These are phyloP conservation scores for Talaromyces pinophilus DNA, from an alignment of 2,329 filamentous ascomycete genomes.

Conservation along the genomic window DNA sequence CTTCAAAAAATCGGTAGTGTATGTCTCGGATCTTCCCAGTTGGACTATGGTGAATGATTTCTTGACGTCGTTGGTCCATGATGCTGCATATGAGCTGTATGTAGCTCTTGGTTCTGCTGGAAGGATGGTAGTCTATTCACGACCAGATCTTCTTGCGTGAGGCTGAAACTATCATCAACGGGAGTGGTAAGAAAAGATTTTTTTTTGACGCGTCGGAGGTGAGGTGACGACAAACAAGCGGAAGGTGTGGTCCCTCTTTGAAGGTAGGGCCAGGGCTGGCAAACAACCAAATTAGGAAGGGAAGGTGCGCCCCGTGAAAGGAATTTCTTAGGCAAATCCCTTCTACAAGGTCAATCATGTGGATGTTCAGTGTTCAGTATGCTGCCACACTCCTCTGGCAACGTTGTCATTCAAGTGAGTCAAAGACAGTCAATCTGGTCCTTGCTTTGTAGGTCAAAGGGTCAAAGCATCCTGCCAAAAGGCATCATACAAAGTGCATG, in stretches of 20 bases:
- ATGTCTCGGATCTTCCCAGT: not conserved
- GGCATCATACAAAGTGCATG: too few relatives aligned
- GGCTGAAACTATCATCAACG: not conserved
- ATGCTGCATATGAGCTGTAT: not conserved
- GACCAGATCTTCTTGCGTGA: not conserved
- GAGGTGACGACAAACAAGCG: not conserved
- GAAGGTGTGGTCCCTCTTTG: not conserved
- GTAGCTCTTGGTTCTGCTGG: not conserved
- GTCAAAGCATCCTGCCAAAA: too few relatives aligned
- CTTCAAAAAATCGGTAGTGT: not conserved
- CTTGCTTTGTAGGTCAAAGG: too few relatives aligned
- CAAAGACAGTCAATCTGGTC: too few relatives aligned
- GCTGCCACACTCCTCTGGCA: not conserved
- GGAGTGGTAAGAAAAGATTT: not conserved
- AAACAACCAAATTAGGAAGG: not conserved
- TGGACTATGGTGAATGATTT: not conserved
- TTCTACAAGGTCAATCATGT: not conserved
- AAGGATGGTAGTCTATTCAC: not conserved
- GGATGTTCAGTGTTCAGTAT: not conserved
- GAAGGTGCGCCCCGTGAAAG: not conserved
- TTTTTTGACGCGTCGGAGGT: not conserved
- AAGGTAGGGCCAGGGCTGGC: not conserved
- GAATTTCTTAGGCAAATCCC: not conserved
- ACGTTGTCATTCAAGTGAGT: not conserved
- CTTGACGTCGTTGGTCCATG: not conserved